phyloP scores from a whole-genome alignment of 2,329 filamentous ascomycete genomes.

The Monosporascus sp. region DNA sequence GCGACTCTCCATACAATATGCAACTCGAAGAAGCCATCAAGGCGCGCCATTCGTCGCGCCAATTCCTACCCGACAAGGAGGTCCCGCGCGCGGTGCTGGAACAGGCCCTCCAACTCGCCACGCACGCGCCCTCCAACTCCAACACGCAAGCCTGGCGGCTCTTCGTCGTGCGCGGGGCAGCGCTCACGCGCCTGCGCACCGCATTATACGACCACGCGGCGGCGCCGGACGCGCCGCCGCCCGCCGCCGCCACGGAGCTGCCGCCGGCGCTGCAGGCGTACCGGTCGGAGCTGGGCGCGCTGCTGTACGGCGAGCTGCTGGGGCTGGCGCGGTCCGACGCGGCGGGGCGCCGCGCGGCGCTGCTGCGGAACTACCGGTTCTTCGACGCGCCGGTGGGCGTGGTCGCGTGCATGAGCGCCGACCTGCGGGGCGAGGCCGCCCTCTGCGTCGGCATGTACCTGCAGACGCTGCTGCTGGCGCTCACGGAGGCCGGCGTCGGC shows the following conservation, averaged over 20 bases:
- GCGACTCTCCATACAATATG: constrained; percentile 1
- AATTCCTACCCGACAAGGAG: constrained; percentile 4
- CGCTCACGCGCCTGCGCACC: constrained; percentile 5
- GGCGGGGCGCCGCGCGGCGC: constrained; percentile 3
- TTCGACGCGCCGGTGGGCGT: constrained; percentile 14
- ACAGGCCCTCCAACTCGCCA: constrained; percentile 6
- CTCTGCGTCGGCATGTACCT: constrained; percentile 15
- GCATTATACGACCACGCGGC: constrained; percentile 2
- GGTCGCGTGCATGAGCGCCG: constrained; percentile 13
- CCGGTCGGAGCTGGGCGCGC: constrained; percentile 9
- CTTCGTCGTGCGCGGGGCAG: constrained; percentile 7
- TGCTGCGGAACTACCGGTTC: constrained; percentile 17
- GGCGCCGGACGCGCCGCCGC: background rate
- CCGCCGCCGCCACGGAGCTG: background rate
- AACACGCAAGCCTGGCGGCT: constrained; percentile 16
- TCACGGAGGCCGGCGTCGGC: constrained; percentile 7
- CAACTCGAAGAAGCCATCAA: constrained; percentile 13
- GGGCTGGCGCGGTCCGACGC: constrained; percentile 11
- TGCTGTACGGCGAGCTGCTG: constrained; percentile 13
- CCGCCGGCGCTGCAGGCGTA: constrained; percentile 4
- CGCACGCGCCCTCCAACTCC: constrained; percentile 13
- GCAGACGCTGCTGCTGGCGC: constrained; percentile 12
- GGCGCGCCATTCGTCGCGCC: constrained; percentile 10
- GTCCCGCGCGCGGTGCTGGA: constrained; percentile 6
- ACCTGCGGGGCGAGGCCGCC: constrained; percentile 4